Percentiles rank a stretch among this genome's conserved stretches.
phyloP scores from a whole-genome alignment of 2,329 filamentous ascomycete species.

The Fusarium sp. region DNA sequence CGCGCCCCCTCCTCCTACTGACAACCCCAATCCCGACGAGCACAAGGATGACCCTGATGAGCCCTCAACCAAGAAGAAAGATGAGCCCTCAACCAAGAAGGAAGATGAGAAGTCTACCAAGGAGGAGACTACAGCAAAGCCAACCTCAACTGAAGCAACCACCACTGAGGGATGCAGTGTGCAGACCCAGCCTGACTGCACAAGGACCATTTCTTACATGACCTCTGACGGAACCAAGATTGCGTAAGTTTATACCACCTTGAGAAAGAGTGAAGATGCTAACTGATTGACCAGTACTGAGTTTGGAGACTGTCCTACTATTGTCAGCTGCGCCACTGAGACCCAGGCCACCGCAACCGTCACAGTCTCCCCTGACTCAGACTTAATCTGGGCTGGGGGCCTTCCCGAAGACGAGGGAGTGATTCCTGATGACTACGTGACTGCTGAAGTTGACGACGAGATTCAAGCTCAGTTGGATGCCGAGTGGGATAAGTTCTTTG shows the following conservation, averaged over 20 bases:
- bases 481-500: not conserved
- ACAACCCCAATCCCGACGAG: not conserved
- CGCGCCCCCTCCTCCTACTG: not conserved
- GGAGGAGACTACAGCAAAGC: not conserved
- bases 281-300: too few relatives aligned
- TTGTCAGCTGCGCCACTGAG: not conserved
- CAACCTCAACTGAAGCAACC: not conserved
- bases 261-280: too few relatives aligned
- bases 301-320: not conserved
- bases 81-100: not conserved
- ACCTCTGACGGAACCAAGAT: not conserved
- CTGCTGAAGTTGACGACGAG: not conserved
- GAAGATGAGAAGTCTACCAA: not conserved
- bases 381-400: not conserved
- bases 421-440: not conserved
- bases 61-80: not conserved
- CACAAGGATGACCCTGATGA: not conserved
- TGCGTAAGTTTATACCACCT: too few relatives aligned
- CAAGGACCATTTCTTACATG: not conserved
- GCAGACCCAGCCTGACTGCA: not conserved
- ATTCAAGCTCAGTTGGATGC: not conserved
- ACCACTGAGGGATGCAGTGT: not conserved
- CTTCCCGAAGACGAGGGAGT: not conserved
- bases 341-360: not conserved
- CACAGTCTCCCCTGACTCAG: not conserved